Base-by-base conservation (phyloP, 305 asterid species). In the Salvia sclarea region DNA sequence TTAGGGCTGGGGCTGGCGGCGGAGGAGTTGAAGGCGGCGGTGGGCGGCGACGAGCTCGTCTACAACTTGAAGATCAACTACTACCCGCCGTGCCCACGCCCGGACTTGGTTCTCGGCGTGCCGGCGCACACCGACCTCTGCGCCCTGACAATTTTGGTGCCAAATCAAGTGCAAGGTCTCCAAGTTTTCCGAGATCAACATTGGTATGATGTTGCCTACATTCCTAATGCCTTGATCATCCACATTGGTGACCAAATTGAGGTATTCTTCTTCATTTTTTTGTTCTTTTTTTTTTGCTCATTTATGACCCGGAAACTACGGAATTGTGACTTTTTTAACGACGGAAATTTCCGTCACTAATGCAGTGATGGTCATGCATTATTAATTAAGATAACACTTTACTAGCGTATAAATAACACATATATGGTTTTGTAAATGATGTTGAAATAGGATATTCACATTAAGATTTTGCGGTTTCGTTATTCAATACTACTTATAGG, bases 11-110 rank as follows among this genome's bases (percentile, higher is more conserved):
- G 89, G 21, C 65, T 86, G 18, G 84, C 14, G 52, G 82, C 53
- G 65, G 66, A 76, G 24, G 89, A 79, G 38, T 16, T 86, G 70
- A 78, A 68, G 64, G 28, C 54, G 10, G 78, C 83, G 1, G 62
- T 75, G 5, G 92, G 89, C 0, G 83, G 87, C 22, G 87, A 76
- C 10, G 87, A 83, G 47, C 66, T 37, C 22, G 71, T 38, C 16
- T 81, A 64, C 30, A 75, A 68, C 37, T 17, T 86, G 78, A 86
- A 86, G 69, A 82, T 86, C 69, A 86, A 86, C 62, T 78, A 81
- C 37, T 86, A 83, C 30, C 92, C 92, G n/a, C 92, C 89, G 9
- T 86, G 92, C 12, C 92, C 89, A 13, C 73, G 83, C 11, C 89
- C 92, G 1, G 89, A 86, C 25, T 50, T 83, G 55, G 92, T 81